Base-by-base conservation (phyloP, 768 basidiomycete species). In the Termitomyces sp. region DNA sequence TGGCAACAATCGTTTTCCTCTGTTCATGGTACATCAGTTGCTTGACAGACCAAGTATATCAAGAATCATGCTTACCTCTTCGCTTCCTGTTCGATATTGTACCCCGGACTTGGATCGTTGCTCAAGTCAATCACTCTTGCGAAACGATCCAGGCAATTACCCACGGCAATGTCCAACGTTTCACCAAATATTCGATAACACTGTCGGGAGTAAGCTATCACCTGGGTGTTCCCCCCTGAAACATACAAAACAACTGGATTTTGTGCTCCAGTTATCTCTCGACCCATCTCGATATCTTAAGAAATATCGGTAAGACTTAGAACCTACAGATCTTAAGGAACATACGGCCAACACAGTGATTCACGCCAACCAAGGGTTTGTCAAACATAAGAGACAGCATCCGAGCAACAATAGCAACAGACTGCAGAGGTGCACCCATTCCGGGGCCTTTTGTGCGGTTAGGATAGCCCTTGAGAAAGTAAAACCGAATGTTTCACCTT, bases 131-230 rank as follows among this genome's bases (percentile, higher is more conserved):
- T 91, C 12, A 96, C 92, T 45, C 97, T 78, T 2, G 97, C 97
- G 64, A 99, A 99, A 10, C 97, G 87, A 69, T 99, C 97, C 22
- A 99, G 76, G 67, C 97, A 98, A 68, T 99, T 99, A 37, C 97
- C 97, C 34, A 98, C 94, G n/a, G 97, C 97, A 54, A 99, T 98
- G 66, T 99, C 97, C 53, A 99, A 79, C 2, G 97, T 98, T 72
- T 99, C 97, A 15, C 97, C 97, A 65, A 99, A 99, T 57, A 99
- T 99, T 42, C 97, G 84, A 68, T 99, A 99, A 59, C 94, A 84
- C 69, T 98, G 94, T 56, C 90, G 87, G 21, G 95, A 98, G 70
- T 99, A 99, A 1, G 97, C 97, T 63, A 99, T 98, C 15, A 99
- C 95, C 71, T 99, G 97, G 0, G 97, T 98, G 70, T 99, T 99